These are phyloP conservation scores for Ajuga reptans DNA, from an alignment of 305 asterid genomes.

Conservation along the genomic window DNA sequence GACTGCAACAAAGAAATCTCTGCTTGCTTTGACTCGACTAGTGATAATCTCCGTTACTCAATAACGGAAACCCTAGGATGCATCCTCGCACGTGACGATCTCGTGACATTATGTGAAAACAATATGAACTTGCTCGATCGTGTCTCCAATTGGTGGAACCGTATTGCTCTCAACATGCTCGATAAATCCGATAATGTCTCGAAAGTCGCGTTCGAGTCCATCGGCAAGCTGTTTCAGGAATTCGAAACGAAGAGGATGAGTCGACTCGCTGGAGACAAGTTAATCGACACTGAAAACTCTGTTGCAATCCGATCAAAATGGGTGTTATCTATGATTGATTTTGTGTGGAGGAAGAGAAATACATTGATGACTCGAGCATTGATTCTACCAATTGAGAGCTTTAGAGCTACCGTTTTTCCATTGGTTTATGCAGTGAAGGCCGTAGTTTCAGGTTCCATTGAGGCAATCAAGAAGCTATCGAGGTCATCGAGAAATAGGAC, in stretches of 20 bases:
- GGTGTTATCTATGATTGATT: conserved; percentile 72
- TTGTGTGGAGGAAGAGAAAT: conserved; percentile 63
- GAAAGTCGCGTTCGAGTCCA: conserved; percentile 69
- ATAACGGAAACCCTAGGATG: conserved; percentile 83
- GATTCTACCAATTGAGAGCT: conserved; percentile 70
- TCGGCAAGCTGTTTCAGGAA: conserved; percentile 77
- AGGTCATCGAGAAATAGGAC: conserved; percentile 42
- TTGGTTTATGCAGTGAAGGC: conserved; percentile 75
- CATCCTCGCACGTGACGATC: conserved; percentile 77
- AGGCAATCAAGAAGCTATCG: conserved; percentile 64
- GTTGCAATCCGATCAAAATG: conserved; percentile 81
- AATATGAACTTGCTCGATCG: conserved; percentile 70
- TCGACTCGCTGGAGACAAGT: conserved; percentile 79
- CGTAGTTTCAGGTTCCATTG: conserved; percentile 67
- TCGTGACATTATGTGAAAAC: conserved; percentile 72
- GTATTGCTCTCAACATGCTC: conserved; percentile 68
- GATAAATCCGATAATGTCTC: conserved; percentile 70
- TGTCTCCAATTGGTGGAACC: conserved; percentile 73
- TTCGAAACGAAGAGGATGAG: conserved; percentile 86
- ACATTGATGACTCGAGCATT: conserved; percentile 62
- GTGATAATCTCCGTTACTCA: conserved; percentile 66
- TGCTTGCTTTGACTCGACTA: conserved; percentile 61
- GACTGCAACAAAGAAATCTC: conserved; percentile 71
- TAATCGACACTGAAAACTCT: conserved; percentile 71
- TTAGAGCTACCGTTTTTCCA: conserved; percentile 61